Conservation (phyloP, 2,329 filamentous ascomycete genomes). For the Fusarium mangiferae region DNA sequence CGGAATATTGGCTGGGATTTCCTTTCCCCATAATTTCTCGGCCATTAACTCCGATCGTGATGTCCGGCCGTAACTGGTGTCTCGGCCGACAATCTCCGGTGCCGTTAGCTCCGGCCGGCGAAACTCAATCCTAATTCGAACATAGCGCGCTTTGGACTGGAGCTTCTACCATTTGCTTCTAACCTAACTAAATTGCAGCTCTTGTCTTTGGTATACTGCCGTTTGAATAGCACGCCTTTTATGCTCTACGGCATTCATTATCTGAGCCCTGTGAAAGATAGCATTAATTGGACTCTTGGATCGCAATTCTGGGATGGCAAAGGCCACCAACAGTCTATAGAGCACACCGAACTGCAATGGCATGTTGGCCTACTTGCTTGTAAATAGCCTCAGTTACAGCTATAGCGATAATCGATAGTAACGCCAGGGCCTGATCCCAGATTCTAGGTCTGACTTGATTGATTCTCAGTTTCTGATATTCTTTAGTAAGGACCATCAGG, state of each 20-base stretch:
- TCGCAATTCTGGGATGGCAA: neutral
- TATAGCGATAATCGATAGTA: too few species aligned
- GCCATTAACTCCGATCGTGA: neutral
- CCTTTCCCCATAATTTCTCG: neutral
- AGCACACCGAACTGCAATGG: too few species aligned
- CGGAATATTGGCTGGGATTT: too few species aligned
- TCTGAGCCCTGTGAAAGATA: accelerated
- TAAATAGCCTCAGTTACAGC: too few species aligned
- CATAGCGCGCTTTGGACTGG: neutral
- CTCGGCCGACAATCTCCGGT: neutral
- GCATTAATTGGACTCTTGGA: accelerated
- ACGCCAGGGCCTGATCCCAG: too few species aligned
- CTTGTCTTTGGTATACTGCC: neutral
- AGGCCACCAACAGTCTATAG: too few species aligned
- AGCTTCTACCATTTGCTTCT: neutral
- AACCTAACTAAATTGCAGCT: neutral
- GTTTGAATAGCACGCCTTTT: accelerated
- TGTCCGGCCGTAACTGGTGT: neutral
- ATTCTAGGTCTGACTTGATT: too few species aligned
- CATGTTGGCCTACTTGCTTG: too few species aligned
- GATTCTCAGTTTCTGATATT: too few species aligned
- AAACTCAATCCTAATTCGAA: neutral
- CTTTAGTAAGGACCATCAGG: too few species aligned
- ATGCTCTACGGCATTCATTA: neutral
- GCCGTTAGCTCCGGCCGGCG: constrained; percentile 46